These are phyloP conservation scores for Rhodotorula diobovata DNA, from an alignment of 768 basidiomycete genomes.

Conservation along the genomic window DNA sequence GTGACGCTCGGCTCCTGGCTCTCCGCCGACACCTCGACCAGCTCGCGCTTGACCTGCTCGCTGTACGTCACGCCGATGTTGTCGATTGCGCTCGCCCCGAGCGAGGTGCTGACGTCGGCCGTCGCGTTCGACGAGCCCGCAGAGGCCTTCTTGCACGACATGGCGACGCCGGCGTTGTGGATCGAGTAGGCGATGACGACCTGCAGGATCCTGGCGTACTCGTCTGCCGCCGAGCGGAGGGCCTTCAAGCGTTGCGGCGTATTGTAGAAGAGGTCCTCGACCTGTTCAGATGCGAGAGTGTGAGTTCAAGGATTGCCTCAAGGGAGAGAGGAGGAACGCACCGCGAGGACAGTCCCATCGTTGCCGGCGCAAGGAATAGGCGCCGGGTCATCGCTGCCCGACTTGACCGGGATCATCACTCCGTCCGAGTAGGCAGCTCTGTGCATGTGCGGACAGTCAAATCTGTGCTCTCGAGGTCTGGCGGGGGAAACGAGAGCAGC, in stretches of 20 bases:
- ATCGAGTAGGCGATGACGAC: conserved; percentile 89
- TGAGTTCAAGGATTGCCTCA: background rate
- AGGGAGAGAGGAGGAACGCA: conserved; percentile 42
- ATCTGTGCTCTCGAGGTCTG: background rate
- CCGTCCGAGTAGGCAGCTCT: conserved; percentile 83
- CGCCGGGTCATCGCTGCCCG: conserved; percentile 61
- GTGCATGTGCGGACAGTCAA: background rate
- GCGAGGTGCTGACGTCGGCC: conserved; percentile 28
- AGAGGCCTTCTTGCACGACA: conserved; percentile 82
- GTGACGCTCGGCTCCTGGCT: conserved; percentile 58
- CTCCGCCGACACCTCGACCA: conserved; percentile 52
- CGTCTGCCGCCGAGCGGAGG: conserved; percentile 76
- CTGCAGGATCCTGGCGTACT: conserved; percentile 84
- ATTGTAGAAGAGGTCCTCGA: conserved; percentile 93
- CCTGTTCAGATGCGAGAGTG: conserved; percentile 53
- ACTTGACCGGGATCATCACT: conserved; percentile 62
- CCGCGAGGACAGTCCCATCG: conserved; percentile 84
- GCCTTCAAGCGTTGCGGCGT: conserved; percentile 81
- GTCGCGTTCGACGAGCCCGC: conserved; percentile 12
- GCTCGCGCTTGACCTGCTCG: conserved; percentile 69
- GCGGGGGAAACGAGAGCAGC: background rate
- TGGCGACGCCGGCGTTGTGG: conserved; percentile 82
- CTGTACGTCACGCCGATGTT: conserved; percentile 79
- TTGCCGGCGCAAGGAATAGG: conserved; percentile 90
- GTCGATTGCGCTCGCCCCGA: conserved; percentile 59